Evolutionary conservation across 345 rosid species (phyloP).

Genomic region (Aquilaria yunnanensis): DNA sequence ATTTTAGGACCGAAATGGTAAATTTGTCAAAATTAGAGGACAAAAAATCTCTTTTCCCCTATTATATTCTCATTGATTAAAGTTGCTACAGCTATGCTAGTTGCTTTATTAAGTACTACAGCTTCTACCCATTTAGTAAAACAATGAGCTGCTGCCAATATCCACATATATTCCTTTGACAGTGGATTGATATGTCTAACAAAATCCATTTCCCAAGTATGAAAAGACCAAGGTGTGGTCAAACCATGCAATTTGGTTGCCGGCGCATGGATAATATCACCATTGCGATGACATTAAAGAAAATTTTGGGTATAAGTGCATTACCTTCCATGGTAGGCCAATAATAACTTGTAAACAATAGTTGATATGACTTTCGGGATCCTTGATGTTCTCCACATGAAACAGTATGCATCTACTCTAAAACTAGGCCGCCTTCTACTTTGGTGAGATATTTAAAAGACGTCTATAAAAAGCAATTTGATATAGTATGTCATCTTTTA

Average conservation of each 20-base stretch:
- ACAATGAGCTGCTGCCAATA: neutral
- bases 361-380: neutral
- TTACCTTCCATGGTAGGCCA: too few species aligned
- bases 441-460: neutral
- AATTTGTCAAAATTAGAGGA: too few species aligned
- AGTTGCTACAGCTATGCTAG: neutral
- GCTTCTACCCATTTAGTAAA: constrained; percentile 1
- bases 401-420: neutral
- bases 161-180: neutral
- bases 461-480: neutral
- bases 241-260: too few species aligned
- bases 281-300: too few species aligned
- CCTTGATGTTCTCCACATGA: too few species aligned
- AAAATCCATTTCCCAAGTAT: too few species aligned
- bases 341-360: neutral
- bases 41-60: too few species aligned
- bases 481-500: neutral
- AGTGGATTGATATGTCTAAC: too few species aligned
- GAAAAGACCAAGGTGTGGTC: too few species aligned
- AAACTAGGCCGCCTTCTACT: neutral
- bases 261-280: too few species aligned
- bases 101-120: neutral
- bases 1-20: too few species aligned
- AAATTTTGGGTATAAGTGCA: too few species aligned
- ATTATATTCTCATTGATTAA: neutral